These are phyloP conservation scores for Aspergillus wentii DNA, from an alignment of 495 filamentous ascomycete genomes.

Conservation along the genomic window DNA sequence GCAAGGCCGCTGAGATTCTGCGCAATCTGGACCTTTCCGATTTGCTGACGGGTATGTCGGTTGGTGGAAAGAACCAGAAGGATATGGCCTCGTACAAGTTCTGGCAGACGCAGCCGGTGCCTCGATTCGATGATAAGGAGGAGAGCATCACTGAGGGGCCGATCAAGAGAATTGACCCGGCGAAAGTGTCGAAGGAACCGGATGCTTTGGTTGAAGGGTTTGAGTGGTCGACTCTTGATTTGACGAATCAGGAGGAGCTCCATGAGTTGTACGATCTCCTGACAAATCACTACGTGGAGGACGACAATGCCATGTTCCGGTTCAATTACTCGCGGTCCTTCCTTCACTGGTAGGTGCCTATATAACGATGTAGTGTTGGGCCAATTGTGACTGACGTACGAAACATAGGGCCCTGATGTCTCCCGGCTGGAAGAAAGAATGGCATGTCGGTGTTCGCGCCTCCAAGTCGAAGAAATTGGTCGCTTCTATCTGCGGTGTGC, in stretches of 20 bases:
- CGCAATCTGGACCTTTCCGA: slow-evolving; percentile 71
- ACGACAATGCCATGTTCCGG: slow-evolving; percentile 92
- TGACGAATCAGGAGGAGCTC: slow-evolving; percentile 63
- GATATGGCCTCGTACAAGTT: slow-evolving; percentile 98
- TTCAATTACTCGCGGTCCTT: slow-evolving; percentile 91
- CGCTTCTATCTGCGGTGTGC: slow-evolving; percentile 91
- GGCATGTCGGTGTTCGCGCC: slow-evolving; percentile 90
- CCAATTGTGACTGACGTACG: slow-evolving; percentile 15
- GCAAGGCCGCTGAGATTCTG: slow-evolving; percentile 56
- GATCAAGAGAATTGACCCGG: slow-evolving; percentile 67
- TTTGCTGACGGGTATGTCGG: slow-evolving; percentile 71
- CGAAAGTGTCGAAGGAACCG: slow-evolving; percentile 67
- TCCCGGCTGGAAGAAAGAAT: slow-evolving; percentile 91
- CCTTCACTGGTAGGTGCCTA: slow-evolving; percentile 67
- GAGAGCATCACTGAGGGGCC: slow-evolving; percentile 48
- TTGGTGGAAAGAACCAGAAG: slow-evolving; percentile 80
- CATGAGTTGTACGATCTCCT: slow-evolving; percentile 85
- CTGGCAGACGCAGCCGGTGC: slow-evolving; percentile 95
- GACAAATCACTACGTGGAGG: slow-evolving; percentile 92
- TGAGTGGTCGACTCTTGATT: slow-evolving; percentile 89
- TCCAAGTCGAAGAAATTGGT: slow-evolving; percentile 74
- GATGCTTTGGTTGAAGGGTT: slow-evolving; percentile 67
- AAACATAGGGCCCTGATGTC: slow-evolving; percentile 77
- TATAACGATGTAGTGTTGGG: neutral
- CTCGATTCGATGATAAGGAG: slow-evolving; percentile 62